These are phyloP conservation scores for Microcera coccophila DNA, from an alignment of 2,329 filamentous ascomycete species.

Conservation along the genomic window DNA sequence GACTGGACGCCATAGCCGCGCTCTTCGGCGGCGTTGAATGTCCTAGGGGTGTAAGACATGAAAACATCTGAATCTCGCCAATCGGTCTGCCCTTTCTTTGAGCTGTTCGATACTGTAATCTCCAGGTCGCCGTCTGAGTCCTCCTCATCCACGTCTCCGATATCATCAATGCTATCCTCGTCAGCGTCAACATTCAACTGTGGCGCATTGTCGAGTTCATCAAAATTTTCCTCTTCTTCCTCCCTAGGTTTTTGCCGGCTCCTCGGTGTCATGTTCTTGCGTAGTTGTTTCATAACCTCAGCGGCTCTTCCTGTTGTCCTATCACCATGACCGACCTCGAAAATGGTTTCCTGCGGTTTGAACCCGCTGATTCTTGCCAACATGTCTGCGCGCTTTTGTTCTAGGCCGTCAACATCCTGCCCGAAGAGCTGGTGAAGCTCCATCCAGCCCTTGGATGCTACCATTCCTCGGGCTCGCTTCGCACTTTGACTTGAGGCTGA, in stretches of 20 bases:
- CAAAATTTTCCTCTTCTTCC: constrained; percentile 33
- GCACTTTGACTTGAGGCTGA: constrained; percentile 88
- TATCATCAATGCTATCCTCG: constrained; percentile 33
- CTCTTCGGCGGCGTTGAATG: constrained; percentile 78
- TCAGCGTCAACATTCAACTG: constrained; percentile 31
- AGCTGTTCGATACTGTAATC: constrained; percentile 63
- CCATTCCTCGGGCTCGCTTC: constrained; percentile 76
- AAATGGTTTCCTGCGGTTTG: constrained; percentile 90
- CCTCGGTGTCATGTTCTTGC: constrained; percentile 63
- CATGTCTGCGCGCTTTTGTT: constrained; percentile 78
- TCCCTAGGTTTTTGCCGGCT: constrained; percentile 42
- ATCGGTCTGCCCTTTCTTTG: constrained; percentile 54
- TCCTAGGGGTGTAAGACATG: constrained; percentile 91
- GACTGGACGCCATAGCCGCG: constrained; percentile 91
- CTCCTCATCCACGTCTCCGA: constrained; percentile 43
- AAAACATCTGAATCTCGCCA: constrained; percentile 87
- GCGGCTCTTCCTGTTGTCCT: constrained; percentile 63
- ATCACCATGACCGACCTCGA: constrained; percentile 78
- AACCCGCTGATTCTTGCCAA: constrained; percentile 84
- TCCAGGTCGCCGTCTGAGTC: constrained; percentile 64
- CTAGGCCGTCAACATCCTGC: constrained; percentile 59
- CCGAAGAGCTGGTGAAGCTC: constrained; percentile 80
- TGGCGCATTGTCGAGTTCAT: constrained; percentile 30
- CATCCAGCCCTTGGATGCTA: constrained; percentile 65
- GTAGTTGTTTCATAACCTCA: constrained; percentile 70